A percentile compares a stretch with the other conserved stretches of the same genome.
Evolutionary conservation across 176 grass and related monocot genomes (phyloP).

Genomic region (Hyparrhenia diplandra): DNA sequence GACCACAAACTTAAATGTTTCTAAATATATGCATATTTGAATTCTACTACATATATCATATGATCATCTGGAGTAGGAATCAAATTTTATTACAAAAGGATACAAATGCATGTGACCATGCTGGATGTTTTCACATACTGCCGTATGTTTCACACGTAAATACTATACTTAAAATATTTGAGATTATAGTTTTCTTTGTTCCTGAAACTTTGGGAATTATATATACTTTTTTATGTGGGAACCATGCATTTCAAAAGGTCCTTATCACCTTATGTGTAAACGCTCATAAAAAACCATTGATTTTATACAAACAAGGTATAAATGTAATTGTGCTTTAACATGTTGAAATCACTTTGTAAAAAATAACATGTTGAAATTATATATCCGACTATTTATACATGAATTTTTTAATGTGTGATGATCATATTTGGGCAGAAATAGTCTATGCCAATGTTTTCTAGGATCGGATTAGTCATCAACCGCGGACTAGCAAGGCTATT

Average conservation of each 20-base stretch:
- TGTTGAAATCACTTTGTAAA: too few relatives aligned
- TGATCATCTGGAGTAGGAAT: not conserved
- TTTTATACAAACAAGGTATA: not conserved
- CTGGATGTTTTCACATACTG: not conserved
- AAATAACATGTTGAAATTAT: too few relatives aligned
- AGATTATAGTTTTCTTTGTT: not conserved
- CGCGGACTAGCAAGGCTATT: not conserved
- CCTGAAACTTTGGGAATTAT: not conserved
- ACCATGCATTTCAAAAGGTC: not conserved
- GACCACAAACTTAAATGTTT: not conserved
- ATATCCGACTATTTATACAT: not conserved
- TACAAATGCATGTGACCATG: conserved; percentile 43
- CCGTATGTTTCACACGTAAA: not conserved
- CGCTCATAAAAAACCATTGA: too few relatives aligned
- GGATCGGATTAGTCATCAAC: not conserved
- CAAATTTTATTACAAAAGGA: conserved; percentile 3
- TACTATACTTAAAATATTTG: not conserved
- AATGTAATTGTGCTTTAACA: not conserved
- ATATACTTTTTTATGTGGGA: not conserved
- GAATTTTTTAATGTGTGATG: not conserved
- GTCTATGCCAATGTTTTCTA: too few relatives aligned
- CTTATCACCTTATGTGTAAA: too few relatives aligned
- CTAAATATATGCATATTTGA: not conserved
- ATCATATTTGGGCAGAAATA: not conserved
- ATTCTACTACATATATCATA: not conserved